These are phyloP conservation scores for Fusarium floridanum DNA, from an alignment of 2,329 filamentous ascomycete genomes.

Conservation along the genomic window DNA sequence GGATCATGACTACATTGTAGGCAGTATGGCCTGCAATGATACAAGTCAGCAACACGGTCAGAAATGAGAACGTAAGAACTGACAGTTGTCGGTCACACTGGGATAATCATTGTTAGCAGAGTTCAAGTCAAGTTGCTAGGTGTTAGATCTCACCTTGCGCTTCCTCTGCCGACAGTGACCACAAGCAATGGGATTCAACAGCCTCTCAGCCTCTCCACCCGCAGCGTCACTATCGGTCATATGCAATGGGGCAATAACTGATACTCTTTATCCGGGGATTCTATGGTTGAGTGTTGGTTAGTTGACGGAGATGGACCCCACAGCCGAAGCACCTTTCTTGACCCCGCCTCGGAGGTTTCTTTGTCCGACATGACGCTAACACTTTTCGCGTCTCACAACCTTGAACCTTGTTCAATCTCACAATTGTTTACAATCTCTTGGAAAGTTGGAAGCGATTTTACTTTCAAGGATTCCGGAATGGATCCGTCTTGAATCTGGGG, in stretches of 20 bases:
- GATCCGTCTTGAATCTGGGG: neutral
- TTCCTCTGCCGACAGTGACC: slow-evolving; percentile 51
- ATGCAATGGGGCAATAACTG: slow-evolving; percentile 6
- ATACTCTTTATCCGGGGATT: slow-evolving; percentile 2
- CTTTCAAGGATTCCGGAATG: slow-evolving; percentile 6
- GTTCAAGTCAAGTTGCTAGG: neutral
- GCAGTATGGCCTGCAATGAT: too few species aligned
- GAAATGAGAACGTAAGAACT: too few species aligned
- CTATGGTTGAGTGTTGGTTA: slow-evolving; percentile 2
- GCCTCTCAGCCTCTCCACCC: slow-evolving; percentile 26
- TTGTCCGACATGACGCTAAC: slow-evolving; percentile 41
- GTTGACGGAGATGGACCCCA: slow-evolving; percentile 1
- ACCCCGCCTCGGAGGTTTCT: slow-evolving; percentile 47
- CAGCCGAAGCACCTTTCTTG: neutral
- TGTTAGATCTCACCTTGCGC: slow-evolving; percentile 43
- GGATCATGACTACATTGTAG: slow-evolving; percentile 49
- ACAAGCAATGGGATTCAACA: slow-evolving; percentile 50
- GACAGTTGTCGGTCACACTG: slow-evolving; percentile 38
- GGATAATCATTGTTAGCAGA: neutral
- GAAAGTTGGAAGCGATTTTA: neutral
- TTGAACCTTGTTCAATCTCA: neutral
- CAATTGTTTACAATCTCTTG: too few species aligned
- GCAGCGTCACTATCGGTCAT: slow-evolving; percentile 33
- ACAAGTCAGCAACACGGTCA: too few species aligned
- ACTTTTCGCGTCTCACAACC: neutral